These are phyloP conservation scores for Citrus glauca DNA, from an alignment of 345 rosid species.

Conservation along the genomic window DNA sequence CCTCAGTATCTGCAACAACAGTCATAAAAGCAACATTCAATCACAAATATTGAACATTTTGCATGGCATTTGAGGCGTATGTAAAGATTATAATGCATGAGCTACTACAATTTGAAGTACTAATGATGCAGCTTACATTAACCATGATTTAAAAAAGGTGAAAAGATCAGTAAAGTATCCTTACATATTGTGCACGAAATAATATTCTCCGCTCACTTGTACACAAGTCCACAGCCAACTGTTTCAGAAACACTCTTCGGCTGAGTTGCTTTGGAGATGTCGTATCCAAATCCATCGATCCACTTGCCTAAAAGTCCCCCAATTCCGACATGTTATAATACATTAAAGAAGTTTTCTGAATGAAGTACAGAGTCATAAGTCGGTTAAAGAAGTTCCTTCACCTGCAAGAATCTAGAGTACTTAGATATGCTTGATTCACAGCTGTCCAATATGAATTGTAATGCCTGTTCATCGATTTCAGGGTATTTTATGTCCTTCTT, in stretches of 20 bases:
- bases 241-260: slow-evolving; percentile 81
- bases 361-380: neutral
- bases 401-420: slow-evolving; percentile 85
- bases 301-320: slow-evolving; percentile 57
- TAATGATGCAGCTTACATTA: neutral
- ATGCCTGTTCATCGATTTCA: slow-evolving; percentile 70
- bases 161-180: slow-evolving; percentile 15
- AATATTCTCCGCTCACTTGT: slow-evolving; percentile 83
- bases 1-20: slow-evolving; percentile 66
- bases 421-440: slow-evolving; percentile 90
- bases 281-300: slow-evolving; percentile 91
- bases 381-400: slow-evolving; percentile 17
- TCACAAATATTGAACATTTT: neutral
- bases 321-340: neutral
- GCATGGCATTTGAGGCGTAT: neutral
- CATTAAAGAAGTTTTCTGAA: neutral
- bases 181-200: slow-evolving; percentile 86
- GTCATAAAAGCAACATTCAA: neutral
- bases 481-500: slow-evolving; percentile 62
- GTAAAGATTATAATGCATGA: neutral
- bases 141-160: neutral
- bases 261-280: slow-evolving; percentile 92
- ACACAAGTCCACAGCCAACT: slow-evolving; percentile 89
- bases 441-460: slow-evolving; percentile 69
- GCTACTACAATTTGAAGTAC: neutral